phyloP scores from a whole-genome alignment of 805 yeast genomes.

The Ogataea kodamae region DNA sequence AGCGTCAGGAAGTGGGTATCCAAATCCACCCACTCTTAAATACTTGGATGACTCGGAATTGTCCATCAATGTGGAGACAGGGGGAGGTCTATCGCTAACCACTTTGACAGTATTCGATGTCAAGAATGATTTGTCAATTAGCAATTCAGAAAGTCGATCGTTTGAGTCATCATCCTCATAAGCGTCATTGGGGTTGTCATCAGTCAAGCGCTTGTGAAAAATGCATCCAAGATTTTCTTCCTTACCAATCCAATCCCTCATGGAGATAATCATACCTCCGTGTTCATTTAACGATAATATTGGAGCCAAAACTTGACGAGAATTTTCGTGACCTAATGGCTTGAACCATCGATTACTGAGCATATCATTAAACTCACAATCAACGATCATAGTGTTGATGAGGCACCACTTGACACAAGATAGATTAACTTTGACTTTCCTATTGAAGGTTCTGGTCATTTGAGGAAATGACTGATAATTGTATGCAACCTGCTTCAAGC shows the following conservation, averaged over 20 bases:
- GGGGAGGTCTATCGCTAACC: constrained; percentile 54
- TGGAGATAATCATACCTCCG: constrained; percentile 92
- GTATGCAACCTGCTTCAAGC: constrained; percentile 84
- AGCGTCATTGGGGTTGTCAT: constrained; percentile 36
- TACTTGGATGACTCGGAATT: constrained; percentile 42
- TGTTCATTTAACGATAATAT: constrained; percentile 85
- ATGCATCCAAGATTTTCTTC: constrained; percentile 58
- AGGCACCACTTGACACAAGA: constrained; percentile 84
- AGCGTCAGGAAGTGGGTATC: constrained; percentile 92
- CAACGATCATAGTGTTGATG: constrained; percentile 83
- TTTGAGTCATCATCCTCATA: constrained; percentile 19
- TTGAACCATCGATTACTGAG: constrained; percentile 84
- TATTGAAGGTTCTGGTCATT: constrained; percentile 74
- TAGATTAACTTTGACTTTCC: constrained; percentile 70
- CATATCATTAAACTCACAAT: constrained; percentile 88
- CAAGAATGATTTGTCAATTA: constrained; percentile 69
- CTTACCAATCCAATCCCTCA: constrained; percentile 86
- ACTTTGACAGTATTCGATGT: constrained; percentile 70
- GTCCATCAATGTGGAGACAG: constrained; percentile 43
- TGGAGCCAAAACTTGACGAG: constrained; percentile 80
- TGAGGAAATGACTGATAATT: constrained; percentile 90
- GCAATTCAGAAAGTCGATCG: constrained; percentile 56
- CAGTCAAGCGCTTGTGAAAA: constrained; percentile 35
- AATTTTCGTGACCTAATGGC: constrained; percentile 80
- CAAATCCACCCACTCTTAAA: constrained; percentile 84